Base-by-base conservation (phyloP, 495 filamentous ascomycete genomes). In the Penicillium atrosanguineum region DNA sequence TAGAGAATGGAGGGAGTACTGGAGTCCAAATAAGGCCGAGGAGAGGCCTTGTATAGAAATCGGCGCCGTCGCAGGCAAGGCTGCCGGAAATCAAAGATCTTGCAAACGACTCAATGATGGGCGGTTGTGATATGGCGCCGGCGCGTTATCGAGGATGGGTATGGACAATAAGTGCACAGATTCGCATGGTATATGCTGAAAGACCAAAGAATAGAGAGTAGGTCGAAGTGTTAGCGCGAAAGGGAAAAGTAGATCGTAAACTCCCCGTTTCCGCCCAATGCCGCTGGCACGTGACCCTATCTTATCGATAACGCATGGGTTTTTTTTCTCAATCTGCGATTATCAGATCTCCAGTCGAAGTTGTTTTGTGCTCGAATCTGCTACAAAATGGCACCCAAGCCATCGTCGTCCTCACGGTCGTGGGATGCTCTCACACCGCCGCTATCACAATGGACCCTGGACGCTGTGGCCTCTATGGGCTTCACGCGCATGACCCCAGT, bases 401-500 rank as follows among this genome's bases (percentile, higher is more conserved):
- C 69, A 0, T 59, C 70, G 18, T 61, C 71, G 7, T 68, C 73
- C 19, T 68, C 74, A 16, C 70, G 91, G 59, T 82, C 89, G 21
- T 97, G 93, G 92, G 85, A 88, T 65, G 86, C 79, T 7, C 73
- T 97, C 26, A 85, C 79, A 4, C 90, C 89, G 6, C 66, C 84
- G 12, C 74, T 98, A n/a, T 89, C 90, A 50, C 82, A 88, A 83
- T 98, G 94, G 93, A 82, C 91, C 26, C 78, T 93, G 26, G 89
- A 94, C 49, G 93, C 91, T 34, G 82, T 96, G 54, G 75, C 82
- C 23, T 83, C 83, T 46, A 90, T 92, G 87, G 89, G 91, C 42
- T 96, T 96, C 68, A 77, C 77, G 42, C 83, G 85, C 60, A 95
- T 93, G 74, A 98, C 94, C 3, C 94, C 94, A 1, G 94, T 97